Conservation (phyloP, 768 basidiomycete species). For the Amanita fuliginea region DNA sequence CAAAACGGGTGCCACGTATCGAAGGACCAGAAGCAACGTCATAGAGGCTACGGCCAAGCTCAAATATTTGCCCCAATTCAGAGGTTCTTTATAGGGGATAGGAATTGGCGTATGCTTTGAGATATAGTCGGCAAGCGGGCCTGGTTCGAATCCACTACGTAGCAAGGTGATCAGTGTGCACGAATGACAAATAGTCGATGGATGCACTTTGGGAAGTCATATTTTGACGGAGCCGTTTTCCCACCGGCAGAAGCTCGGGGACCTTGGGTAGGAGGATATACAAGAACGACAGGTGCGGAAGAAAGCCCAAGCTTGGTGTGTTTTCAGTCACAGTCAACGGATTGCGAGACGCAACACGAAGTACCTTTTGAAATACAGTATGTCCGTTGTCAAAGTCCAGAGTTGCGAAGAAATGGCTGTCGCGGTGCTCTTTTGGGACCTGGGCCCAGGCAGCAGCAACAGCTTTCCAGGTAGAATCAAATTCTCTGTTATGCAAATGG, state of each 20-base stretch:
- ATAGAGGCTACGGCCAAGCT: conserved; percentile 35
- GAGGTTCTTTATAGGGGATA: conserved; percentile 76
- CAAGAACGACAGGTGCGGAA: conserved; percentile 77
- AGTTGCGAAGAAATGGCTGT: conserved; percentile 87
- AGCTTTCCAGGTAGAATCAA: conserved; percentile 72
- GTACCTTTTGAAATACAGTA: conserved; percentile 72
- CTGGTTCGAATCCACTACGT: conserved; percentile 75
- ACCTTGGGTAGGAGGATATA: conserved; percentile 66
- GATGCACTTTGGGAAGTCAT: conserved; percentile 68
- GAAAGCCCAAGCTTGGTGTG: conserved; percentile 57
- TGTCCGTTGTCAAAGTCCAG: conserved; percentile 78
- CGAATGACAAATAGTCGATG: neutral
- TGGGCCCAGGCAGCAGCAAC: conserved; percentile 79
- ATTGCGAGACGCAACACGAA: neutral
- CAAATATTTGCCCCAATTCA: conserved; percentile 53
- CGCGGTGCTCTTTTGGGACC: conserved; percentile 45
- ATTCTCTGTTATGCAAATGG: conserved; percentile 44
- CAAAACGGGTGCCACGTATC: conserved; percentile 55
- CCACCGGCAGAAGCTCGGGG: conserved; percentile 49
- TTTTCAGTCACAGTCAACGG: neutral
- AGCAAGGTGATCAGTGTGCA: conserved; percentile 2
- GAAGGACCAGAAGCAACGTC: conserved; percentile 37
- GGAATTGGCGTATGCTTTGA: conserved; percentile 64
- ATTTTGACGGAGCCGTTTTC: conserved; percentile 47
- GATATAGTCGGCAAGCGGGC: conserved; percentile 65